Evolutionary conservation across 75 land plant species (phyloP).

Genomic region (Azolla pinnata): DNA sequence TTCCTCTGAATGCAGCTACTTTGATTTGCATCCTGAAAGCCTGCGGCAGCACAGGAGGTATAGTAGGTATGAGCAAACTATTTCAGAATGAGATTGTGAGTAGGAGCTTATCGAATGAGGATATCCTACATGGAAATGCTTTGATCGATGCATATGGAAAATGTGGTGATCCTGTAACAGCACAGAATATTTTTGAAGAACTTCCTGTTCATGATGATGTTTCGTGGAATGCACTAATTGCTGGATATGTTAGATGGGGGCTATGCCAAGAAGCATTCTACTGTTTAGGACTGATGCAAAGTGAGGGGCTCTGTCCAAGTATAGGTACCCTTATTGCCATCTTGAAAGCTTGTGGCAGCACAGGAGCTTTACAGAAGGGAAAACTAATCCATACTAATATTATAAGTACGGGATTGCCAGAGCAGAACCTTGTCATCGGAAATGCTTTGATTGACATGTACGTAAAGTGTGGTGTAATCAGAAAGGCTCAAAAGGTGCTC

Average conservation of each 20-base stretch:
- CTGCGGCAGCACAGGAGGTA: constrained; percentile 19
- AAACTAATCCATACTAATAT: constrained; percentile 17
- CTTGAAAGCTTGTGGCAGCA: constrained; percentile 41
- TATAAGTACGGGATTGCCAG: constrained; percentile 11
- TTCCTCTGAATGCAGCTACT: constrained; percentile 24
- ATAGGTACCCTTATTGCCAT: constrained; percentile 29
- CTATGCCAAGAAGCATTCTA: constrained; percentile 15
- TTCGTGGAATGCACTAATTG: constrained; percentile 20
- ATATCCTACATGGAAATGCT: constrained; percentile 9
- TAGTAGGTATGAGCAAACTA: neutral
- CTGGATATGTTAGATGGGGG: constrained; percentile 7
- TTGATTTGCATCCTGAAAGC: constrained; percentile 17
- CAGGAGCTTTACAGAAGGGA: constrained; percentile 13
- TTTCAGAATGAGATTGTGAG: neutral
- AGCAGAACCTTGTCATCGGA: constrained; percentile 14
- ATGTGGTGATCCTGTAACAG: constrained; percentile 8
- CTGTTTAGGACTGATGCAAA: constrained; percentile 4
- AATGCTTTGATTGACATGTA: constrained; percentile 35
- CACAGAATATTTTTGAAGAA: constrained; percentile 7
- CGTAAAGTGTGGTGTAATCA: constrained; percentile 15
- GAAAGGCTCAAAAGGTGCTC: constrained; percentile 17
- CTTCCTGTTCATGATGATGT: constrained; percentile 16
- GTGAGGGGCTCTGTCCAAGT: constrained; percentile 8
- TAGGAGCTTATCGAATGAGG: neutral
- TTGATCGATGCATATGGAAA: constrained; percentile 21